Percentiles rank a stretch among this genome's conserved stretches.
Conservation (phyloP, 1,284 basidiomycete genomes). For the Ceratobasidium sp. region DNA sequence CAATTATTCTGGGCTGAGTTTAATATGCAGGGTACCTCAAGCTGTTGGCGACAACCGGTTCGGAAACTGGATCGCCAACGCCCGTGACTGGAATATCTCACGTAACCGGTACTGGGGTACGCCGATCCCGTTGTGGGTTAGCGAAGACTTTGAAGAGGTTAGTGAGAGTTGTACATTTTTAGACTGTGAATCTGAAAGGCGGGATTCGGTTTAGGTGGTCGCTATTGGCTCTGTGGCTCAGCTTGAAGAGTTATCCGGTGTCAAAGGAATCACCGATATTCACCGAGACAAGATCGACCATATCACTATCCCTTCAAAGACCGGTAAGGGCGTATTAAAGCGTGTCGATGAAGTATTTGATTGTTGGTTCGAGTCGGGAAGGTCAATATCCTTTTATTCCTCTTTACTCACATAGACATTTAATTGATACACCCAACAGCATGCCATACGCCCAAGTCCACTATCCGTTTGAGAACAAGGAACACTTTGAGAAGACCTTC, state of each 20-base stretch:
- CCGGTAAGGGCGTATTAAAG: slow-evolving; percentile 89
- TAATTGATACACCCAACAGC: slow-evolving; percentile 61
- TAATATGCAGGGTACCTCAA: slow-evolving; percentile 82
- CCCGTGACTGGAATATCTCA: slow-evolving; percentile 99
- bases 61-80: slow-evolving; percentile 97
- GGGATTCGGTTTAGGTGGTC: slow-evolving; percentile 78
- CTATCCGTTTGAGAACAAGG: slow-evolving; percentile 98
- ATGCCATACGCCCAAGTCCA: slow-evolving; percentile 99
- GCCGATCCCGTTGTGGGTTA: slow-evolving; percentile 96
- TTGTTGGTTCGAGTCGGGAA: slow-evolving; percentile 99
- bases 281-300: slow-evolving; percentile 96
- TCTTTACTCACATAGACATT: not conserved
- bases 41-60: slow-evolving; percentile 93
- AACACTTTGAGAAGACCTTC: slow-evolving; percentile 85
- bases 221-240: slow-evolving; percentile 91
- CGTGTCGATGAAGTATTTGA: slow-evolving; percentile 98
- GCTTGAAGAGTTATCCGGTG: slow-evolving; percentile 90
- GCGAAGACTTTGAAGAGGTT: slow-evolving; percentile 95
- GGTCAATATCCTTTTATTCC: slow-evolving; percentile 62
- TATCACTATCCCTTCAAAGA: slow-evolving; percentile 94
- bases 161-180: no score
- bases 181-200: no score
- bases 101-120: slow-evolving; percentile 99
- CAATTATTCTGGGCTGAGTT: no score
- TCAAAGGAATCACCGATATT: slow-evolving; percentile 89